A percentile compares a stretch with the other conserved stretches of the same genome.
Evolutionary conservation across 2,329 filamentous ascomycete genomes (phyloP).

Genomic region (Diaporthe capsici): DNA sequence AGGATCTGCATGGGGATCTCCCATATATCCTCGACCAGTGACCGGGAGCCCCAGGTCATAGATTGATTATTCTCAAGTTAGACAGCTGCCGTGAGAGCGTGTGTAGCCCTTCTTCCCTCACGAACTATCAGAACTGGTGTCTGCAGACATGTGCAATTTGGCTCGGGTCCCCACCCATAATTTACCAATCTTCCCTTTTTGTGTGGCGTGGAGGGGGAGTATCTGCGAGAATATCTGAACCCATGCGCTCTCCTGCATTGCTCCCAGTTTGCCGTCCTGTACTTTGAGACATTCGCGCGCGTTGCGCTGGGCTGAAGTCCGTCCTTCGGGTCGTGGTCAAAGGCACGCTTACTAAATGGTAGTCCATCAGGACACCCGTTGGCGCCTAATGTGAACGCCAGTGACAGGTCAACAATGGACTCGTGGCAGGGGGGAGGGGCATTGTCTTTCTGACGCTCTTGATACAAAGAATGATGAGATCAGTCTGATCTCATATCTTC

Average conservation of each 20-base stretch:
- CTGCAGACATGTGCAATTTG: neutral
- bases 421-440: neutral
- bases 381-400: neutral
- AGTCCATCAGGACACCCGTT: neutral
- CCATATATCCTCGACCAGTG: neutral
- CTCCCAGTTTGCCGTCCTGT: neutral
- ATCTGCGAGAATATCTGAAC: slow-evolving; percentile 8
- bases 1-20: slow-evolving; percentile 23
- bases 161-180: neutral
- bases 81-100: neutral
- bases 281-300: neutral
- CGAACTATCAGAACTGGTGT: neutral
- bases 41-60: neutral
- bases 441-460: neutral
- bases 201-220: neutral
- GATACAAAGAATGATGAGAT: neutral
- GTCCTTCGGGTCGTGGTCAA: neutral
- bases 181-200: neutral
- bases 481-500: neutral
- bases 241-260: slow-evolving; percentile 16
- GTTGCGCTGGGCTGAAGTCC: neutral
- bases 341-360: neutral
- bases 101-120: neutral
- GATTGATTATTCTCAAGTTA: neutral
- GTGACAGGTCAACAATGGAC: neutral